Conservation (phyloP, 2,329 filamentous ascomycete genomes). For the Paraphaeosphaeria sporulosa region DNA sequence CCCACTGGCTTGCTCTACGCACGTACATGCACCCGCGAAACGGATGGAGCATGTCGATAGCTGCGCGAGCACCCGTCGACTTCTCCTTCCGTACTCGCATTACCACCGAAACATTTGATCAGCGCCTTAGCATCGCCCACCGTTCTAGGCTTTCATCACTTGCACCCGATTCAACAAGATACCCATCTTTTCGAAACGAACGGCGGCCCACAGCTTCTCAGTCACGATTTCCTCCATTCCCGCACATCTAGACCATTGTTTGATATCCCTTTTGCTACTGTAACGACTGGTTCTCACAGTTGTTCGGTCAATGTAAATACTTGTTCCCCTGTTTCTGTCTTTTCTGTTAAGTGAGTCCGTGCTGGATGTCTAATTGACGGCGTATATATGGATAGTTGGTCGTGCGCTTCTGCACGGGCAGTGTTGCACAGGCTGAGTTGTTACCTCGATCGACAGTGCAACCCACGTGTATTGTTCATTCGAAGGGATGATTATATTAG, state of each 20-base stretch:
- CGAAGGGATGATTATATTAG: neutral
- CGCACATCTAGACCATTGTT: slow-evolving; percentile 10
- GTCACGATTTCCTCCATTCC: slow-evolving; percentile 2
- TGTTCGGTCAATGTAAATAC: slow-evolving; percentile 7
- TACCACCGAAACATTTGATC: slow-evolving; percentile 7
- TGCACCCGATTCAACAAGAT: slow-evolving; percentile 12
- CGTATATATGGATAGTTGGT: neutral
- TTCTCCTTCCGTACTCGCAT: neutral
- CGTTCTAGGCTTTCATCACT: slow-evolving; percentile 13
- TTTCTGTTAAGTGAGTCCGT: neutral
- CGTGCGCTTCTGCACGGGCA: neutral
- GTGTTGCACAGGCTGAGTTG: neutral
- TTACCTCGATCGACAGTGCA: neutral
- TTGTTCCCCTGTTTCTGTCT: neutral
- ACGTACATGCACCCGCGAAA: slow-evolving; percentile 9
- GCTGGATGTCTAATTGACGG: neutral
- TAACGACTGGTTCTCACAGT: slow-evolving; percentile 1
- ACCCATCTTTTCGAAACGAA: slow-evolving; percentile 8
- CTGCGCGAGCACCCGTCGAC: neutral
- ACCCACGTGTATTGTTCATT: neutral
- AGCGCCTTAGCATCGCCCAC: slow-evolving; percentile 9
- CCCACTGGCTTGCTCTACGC: neutral
- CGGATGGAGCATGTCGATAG: slow-evolving; percentile 8
- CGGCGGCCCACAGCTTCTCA: slow-evolving; percentile 5
- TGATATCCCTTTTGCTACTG: slow-evolving; percentile 13